phyloP scores from a whole-genome alignment of 2,329 filamentous ascomycete genomes.

The Aquanectria penicillioides region DNA sequence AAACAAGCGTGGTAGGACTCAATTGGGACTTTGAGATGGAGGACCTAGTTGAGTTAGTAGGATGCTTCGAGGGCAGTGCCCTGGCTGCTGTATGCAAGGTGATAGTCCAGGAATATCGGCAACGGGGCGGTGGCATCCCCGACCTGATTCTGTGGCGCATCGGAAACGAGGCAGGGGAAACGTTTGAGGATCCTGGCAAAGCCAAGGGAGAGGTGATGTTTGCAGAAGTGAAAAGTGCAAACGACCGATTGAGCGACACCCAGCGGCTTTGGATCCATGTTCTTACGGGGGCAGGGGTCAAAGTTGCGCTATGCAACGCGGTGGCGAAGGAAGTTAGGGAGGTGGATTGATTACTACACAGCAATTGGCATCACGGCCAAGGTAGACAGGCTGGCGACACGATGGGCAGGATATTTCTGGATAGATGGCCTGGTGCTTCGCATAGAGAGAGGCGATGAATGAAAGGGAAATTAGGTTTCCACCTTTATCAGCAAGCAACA shows the following conservation, averaged over 20 bases:
- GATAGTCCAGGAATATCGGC: slow-evolving; percentile 92
- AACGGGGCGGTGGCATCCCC: slow-evolving; percentile 86
- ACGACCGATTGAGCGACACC: slow-evolving; percentile 94
- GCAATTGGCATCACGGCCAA: slow-evolving; percentile 10
- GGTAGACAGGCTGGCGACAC: no score
- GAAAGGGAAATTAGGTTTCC: slow-evolving; percentile 22
- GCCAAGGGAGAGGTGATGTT: slow-evolving; percentile 75
- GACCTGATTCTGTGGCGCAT: slow-evolving; percentile 89
- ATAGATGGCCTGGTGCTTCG: slow-evolving; percentile 19
- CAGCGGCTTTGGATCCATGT: slow-evolving; percentile 98
- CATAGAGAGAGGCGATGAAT: slow-evolving; percentile 17
- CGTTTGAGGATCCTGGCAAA: slow-evolving; percentile 39
- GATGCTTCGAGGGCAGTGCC: slow-evolving; percentile 82
- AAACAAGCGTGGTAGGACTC: slow-evolving; percentile 89
- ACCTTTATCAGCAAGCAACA: slow-evolving; percentile 6
- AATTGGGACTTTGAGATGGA: slow-evolving; percentile 87
- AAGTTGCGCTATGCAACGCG: slow-evolving; percentile 82
- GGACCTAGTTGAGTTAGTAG: slow-evolving; percentile 82
- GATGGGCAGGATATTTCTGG: no score
- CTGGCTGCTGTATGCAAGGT: slow-evolving; percentile 90
- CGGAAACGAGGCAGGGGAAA: slow-evolving; percentile 40
- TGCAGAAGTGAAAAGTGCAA: slow-evolving; percentile 82
- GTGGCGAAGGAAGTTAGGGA: slow-evolving; percentile 62
- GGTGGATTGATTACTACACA: slow-evolving; percentile 45
- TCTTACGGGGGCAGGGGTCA: slow-evolving; percentile 82